Evolutionary conservation across 2,329 filamentous ascomycete genomes (phyloP), one percentile per base, ranked within the genome.

Genomic region (Colletotrichum sp.): DNA sequence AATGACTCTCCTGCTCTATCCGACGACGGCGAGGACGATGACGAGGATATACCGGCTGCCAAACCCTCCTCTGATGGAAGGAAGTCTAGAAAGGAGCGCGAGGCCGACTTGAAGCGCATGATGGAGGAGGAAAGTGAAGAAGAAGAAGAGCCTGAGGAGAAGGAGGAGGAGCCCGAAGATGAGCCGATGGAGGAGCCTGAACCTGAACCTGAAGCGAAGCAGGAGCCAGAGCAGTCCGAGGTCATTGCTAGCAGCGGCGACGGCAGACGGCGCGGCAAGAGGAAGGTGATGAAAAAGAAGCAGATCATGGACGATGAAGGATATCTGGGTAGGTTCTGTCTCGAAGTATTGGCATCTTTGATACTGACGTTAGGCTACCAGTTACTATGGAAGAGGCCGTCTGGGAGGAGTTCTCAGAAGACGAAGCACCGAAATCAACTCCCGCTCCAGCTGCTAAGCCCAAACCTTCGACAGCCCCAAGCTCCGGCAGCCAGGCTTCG

Each of bases 321-420:
- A 8, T 98, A 98, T 83, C 90, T 98, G 76, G 94, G 95, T 96
- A 88, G 84, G 92, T 85, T 16, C 39, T 75, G 18, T 39, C 24
- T 16, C 4, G 28, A 16, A 60, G 8, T 55, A 76, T 26, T 34
- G 8, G 30, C 16, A 16, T 63, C 59, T 7, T 21, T 18, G 28
- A 26, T 39, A 63, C 78, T 59, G 16, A 75, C 79, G 62, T 77
- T 64, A 16, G 16, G 66, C 72, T 59, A 77, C 52, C 80, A 97
- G 96, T 98, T 36, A 98, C 96, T 3, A 94, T 93, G 79, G 95
- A 98, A 84, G 95, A 98, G 81, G 86, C 91, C 0, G 93, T 90
- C 1, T 98, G 96, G 96, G 96, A 98, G 83, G 96, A 94, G 0
- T 98, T 98, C 86, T 98, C 95, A 0, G 96, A 98, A 83, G 96